Base-by-base conservation (phyloP, 805 yeast species). In the Metschnikowia corniflorae region DNA sequence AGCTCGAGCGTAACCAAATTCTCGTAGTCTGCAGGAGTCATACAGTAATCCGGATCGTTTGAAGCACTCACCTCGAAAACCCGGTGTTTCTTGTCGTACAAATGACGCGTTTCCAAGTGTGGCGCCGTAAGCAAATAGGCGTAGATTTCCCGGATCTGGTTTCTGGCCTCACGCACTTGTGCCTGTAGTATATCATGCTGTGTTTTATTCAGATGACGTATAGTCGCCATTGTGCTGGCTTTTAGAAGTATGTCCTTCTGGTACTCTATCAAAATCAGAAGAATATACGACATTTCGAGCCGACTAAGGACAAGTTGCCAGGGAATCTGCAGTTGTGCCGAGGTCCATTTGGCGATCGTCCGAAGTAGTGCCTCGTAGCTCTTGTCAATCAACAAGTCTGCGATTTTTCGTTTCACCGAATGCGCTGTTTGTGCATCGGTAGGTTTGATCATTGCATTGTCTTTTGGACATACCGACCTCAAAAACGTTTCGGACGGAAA, bases 21-120 rank as follows among this genome's bases (percentile, higher is more conserved):
- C 41, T 68, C 72, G 43, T 55, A 65, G 48, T 68, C 73, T 3
- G 39, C 37, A n/a, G n/a, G n/a, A n/a, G n/a, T n/a, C n/a, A n/a
- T n/a, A n/a, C n/a, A n/a, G n/a, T n/a, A n/a, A n/a, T n/a, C n/a
- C n/a, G n/a, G n/a, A n/a, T n/a, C n/a, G n/a, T n/a, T n/a, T n/a
- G n/a, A n/a, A 26, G 18, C 14, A 13, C 16, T 26, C 14, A 15
- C n/a, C 9, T 31, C 39, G 12, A 31, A 28, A n/a, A 20, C 21
- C 12, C 34, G 19, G 16, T 13, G 18, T 15, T 9, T 16, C 16
- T 26, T 30, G 6, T 31, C 20, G 26, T 47, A 47, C 23, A 45
- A 24, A 25, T 47, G 50, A 16, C 10, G 8, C 7, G 9, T 15
- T 13, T 22, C 29, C 19, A 18, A 21, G 19, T 31, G 36, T 4